A percentile compares a stretch with the other conserved stretches of the same genome.
Evolutionary conservation across 345 rosid genomes (phyloP).

Genomic region (Pugionium cornutum): DNA sequence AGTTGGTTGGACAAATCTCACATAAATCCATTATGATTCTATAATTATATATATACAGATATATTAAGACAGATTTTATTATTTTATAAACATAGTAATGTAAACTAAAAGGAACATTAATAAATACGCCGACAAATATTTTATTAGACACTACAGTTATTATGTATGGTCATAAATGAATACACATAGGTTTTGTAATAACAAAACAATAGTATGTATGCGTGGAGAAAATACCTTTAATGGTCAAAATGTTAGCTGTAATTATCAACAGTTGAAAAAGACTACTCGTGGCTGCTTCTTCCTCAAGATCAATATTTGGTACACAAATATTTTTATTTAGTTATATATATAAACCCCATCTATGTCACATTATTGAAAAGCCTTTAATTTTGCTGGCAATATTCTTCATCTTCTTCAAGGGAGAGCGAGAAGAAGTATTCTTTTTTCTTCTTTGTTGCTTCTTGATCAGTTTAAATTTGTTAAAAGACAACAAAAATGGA

Average conservation of each 20-base stretch:
- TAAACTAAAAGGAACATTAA: conserved; percentile 53
- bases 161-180: neutral
- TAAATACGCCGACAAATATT: conserved; percentile 44
- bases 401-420: conserved; percentile 21
- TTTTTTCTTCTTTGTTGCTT: conserved; percentile 1
- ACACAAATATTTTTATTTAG: conserved; percentile 26
- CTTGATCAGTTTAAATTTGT: neutral
- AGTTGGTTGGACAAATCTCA: conserved; percentile 78
- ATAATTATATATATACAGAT: conserved; percentile 31
- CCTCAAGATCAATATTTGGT: conserved; percentile 48
- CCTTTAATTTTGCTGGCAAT: conserved; percentile 29
- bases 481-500: conserved; percentile 47
- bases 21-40: conserved; percentile 33
- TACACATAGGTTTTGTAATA: conserved; percentile 3
- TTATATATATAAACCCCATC: conserved; percentile 37
- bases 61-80: conserved; percentile 29
- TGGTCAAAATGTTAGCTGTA: conserved; percentile 94
- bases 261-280: conserved; percentile 47
- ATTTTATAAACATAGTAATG: conserved; percentile 27
- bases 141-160: conserved; percentile 23
- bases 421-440: conserved; percentile 11
- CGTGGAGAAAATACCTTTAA: conserved; percentile 26
- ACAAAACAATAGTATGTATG: conserved; percentile 14
- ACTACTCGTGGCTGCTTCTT: conserved; percentile 50
- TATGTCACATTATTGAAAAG: conserved; percentile 37